Percentiles rank a stretch among this genome's conserved stretches.
Evolutionary conservation across 140 eudicot species (phyloP).

Genomic region (Anethum foeniculum): DNA sequence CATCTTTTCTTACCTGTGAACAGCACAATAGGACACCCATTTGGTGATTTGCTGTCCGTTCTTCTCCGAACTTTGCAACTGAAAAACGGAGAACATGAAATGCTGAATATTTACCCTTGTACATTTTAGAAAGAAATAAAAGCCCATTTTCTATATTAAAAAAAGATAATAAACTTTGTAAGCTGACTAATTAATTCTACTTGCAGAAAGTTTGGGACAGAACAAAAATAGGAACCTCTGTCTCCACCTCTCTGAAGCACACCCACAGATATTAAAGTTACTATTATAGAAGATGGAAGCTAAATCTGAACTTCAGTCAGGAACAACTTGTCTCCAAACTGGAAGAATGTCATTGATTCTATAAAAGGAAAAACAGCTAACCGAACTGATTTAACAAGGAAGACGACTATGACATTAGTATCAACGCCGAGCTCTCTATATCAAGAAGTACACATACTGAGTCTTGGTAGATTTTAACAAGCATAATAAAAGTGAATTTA

Average conservation of each 20-base stretch:
- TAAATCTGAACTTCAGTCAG: not conserved
- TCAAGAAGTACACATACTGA: not conserved
- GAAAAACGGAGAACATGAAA: constrained; percentile 11
- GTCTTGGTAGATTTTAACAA: not conserved
- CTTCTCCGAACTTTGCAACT: constrained; percentile 70
- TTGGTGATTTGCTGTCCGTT: constrained; percentile 43
- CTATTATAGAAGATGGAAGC: not conserved
- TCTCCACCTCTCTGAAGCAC: constrained; percentile 4
- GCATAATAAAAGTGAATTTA: not conserved
- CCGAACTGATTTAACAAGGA: not conserved
- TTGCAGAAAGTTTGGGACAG: not conserved
- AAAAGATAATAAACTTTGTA: not conserved
- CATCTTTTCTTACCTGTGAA: constrained; percentile 46
- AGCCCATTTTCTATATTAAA: not conserved
- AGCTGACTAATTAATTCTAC: not conserved
- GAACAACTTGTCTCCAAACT: not conserved
- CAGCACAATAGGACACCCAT: constrained; percentile 67
- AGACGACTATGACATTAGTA: not conserved
- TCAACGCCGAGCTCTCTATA: not conserved
- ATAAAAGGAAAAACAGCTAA: not conserved
- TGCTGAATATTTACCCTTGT: not conserved
- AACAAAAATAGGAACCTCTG: not conserved
- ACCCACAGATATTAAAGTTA: not conserved
- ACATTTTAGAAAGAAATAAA: not conserved
- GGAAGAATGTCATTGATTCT: not conserved